A percentile compares a stretch with the other conserved stretches of the same genome.
These are phyloP conservation scores for Trichoderma asperelloides DNA, from an alignment of 495 filamentous ascomycete species.

Conservation along the genomic window DNA sequence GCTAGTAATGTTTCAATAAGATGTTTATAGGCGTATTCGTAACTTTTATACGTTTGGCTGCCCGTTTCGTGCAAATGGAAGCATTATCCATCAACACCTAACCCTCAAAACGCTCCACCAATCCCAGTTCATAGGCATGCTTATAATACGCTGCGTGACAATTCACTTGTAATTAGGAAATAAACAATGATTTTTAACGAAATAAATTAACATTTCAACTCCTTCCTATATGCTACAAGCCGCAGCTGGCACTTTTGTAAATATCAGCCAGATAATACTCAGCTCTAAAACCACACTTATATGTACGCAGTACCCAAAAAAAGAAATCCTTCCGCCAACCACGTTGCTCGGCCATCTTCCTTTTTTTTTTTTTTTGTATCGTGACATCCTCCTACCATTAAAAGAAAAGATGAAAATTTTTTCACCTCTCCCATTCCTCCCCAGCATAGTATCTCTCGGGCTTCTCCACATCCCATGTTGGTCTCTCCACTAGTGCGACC, in stretches of 20 bases:
- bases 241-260: not conserved
- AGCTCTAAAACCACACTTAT: not conserved
- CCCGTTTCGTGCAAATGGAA: too few relatives aligned
- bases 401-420: not conserved
- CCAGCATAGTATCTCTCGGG: constrained; percentile 48
- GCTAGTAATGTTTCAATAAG: too few relatives aligned
- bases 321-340: not conserved
- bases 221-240: not conserved
- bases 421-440: constrained; percentile 9
- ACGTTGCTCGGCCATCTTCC: not conserved
- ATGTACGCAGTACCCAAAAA: not conserved
- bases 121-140: too few relatives aligned
- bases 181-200: not conserved
- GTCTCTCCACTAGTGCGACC: constrained; percentile 80
- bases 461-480: constrained; percentile 73
- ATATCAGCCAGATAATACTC: not conserved
- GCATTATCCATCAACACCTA: too few relatives aligned
- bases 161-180: not conserved
- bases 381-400: not conserved
- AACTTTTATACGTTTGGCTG: too few relatives aligned
- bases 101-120: too few relatives aligned
- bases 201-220: not conserved
- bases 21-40: too few relatives aligned
- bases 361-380: not conserved
- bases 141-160: not conserved